Conservation (phyloP, 2,329 filamentous ascomycete species). For the Penicillium decumbens region DNA sequence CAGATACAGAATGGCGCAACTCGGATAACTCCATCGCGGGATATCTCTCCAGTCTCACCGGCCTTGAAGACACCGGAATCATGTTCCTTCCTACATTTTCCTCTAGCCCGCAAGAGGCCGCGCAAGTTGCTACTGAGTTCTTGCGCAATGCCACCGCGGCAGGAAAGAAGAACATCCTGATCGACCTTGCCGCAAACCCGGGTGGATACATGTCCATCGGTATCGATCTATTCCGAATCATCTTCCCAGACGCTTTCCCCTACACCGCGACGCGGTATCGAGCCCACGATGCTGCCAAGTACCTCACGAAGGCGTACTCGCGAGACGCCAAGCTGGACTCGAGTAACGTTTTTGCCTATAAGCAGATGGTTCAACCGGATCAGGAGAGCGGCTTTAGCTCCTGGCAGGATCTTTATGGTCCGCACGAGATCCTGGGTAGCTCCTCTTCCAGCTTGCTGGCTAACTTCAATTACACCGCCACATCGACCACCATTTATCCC, state of each 20-base stretch:
- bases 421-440: slow-evolving; percentile 21
- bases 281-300: slow-evolving; percentile 40
- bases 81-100: slow-evolving; percentile 35
- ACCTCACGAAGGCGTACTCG: slow-evolving; percentile 31
- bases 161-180: slow-evolving; percentile 58
- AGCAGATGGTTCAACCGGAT: slow-evolving; percentile 23
- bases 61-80: slow-evolving; percentile 44
- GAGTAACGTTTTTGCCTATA: slow-evolving; percentile 21
- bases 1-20: slow-evolving; percentile 19
- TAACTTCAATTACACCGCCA: slow-evolving; percentile 26
- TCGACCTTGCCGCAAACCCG: slow-evolving; percentile 59
- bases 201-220: slow-evolving; percentile 52
- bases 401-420: slow-evolving; percentile 45
- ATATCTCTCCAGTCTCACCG: slow-evolving; percentile 43
- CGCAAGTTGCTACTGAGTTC: slow-evolving; percentile 21
- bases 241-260: slow-evolving; percentile 48
- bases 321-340: slow-evolving; percentile 12
- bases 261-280: slow-evolving; percentile 48
- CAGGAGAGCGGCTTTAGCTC: slow-evolving; percentile 35
- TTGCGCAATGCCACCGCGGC: slow-evolving; percentile 28
- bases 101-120: slow-evolving; percentile 16
- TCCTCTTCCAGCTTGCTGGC: slow-evolving; percentile 23
- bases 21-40: slow-evolving; percentile 37
- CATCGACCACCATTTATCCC: slow-evolving; percentile 16
- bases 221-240: slow-evolving; percentile 51